Conservation (phyloP, 306 rosid genomes). For the Chamaecrista fasciculata region DNA sequence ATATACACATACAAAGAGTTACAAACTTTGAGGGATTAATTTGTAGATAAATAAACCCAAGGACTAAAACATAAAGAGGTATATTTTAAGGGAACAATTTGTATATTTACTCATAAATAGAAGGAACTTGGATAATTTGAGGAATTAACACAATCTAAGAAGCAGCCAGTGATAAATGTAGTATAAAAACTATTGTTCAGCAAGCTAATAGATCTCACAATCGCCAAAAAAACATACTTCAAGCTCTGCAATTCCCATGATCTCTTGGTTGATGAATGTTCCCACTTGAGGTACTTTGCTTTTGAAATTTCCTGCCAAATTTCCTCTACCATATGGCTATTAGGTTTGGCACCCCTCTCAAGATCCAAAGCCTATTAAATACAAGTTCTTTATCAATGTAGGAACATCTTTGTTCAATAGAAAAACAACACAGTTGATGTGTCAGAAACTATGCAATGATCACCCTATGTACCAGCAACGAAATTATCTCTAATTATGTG, state of each 20-base stretch:
- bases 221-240: constrained; percentile 55
- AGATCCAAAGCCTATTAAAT: constrained; percentile 81
- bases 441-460: no score
- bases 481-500: no score
- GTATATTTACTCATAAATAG: no score
- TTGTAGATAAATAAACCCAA: no score
- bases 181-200: constrained; percentile 16
- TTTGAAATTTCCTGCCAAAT: constrained; percentile 90
- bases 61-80: no score
- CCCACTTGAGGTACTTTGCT: constrained; percentile 91
- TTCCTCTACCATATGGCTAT: constrained; percentile 79
- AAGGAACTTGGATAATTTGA: no score
- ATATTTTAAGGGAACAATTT: no score
- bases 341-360: constrained; percentile 82
- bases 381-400: constrained; percentile 1
- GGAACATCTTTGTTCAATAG: background rate
- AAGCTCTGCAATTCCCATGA: constrained; percentile 78
- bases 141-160: background rate
- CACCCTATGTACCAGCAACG: no score
- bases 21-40: no score
- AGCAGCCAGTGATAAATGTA: constrained; percentile 7
- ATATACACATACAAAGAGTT: no score
- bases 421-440: background rate
- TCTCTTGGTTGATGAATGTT: constrained; percentile 52
- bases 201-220: constrained; percentile 38